Percentiles rank a stretch among this genome's conserved stretches.
Conservation (phyloP, 1,284 basidiomycete genomes). For the Sporisorium reilianum region DNA sequence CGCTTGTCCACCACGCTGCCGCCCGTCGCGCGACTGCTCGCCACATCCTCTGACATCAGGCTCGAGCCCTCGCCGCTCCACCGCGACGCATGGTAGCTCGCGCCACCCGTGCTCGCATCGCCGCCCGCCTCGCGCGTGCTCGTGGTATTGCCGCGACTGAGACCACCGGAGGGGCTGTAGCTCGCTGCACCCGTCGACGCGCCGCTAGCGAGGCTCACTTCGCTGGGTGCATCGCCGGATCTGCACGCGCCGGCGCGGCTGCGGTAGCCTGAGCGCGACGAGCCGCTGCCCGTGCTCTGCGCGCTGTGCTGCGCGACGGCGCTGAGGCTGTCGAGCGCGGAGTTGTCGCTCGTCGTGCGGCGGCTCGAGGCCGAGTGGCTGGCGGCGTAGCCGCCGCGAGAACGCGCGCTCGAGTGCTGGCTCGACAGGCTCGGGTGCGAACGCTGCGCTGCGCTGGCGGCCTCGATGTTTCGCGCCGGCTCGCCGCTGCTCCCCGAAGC, state of each 20-base stretch:
- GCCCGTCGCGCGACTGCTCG: slow-evolving; percentile 47
- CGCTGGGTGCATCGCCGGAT: slow-evolving; percentile 31
- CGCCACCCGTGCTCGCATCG: slow-evolving; percentile 8
- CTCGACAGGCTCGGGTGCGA: slow-evolving; percentile 38
- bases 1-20: slow-evolving; percentile 24
- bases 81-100: slow-evolving; percentile 13
- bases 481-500: slow-evolving; percentile 38
- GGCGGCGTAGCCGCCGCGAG: slow-evolving; percentile 40
- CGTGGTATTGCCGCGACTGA: slow-evolving; percentile 42
- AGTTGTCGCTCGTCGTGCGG: slow-evolving; percentile 30
- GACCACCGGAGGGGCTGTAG: slow-evolving; percentile 46
- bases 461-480: slow-evolving; percentile 8
- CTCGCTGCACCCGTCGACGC: slow-evolving; percentile 56
- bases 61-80: slow-evolving; percentile 12
- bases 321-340: slow-evolving; percentile 47
- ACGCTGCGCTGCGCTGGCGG: not conserved
- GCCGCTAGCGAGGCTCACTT: slow-evolving; percentile 28
- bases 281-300: slow-evolving; percentile 33
- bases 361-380: slow-evolving; percentile 43
- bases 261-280: slow-evolving; percentile 30
- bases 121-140: slow-evolving; percentile 41
- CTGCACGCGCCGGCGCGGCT: slow-evolving; percentile 17
- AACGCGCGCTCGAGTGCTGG: slow-evolving; percentile 26
- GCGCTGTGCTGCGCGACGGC: slow-evolving; percentile 34
- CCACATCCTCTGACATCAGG: slow-evolving; percentile 14